phyloP scores from a whole-genome alignment of 169 alveolate genomes.

The Eimeria sp. region DNA sequence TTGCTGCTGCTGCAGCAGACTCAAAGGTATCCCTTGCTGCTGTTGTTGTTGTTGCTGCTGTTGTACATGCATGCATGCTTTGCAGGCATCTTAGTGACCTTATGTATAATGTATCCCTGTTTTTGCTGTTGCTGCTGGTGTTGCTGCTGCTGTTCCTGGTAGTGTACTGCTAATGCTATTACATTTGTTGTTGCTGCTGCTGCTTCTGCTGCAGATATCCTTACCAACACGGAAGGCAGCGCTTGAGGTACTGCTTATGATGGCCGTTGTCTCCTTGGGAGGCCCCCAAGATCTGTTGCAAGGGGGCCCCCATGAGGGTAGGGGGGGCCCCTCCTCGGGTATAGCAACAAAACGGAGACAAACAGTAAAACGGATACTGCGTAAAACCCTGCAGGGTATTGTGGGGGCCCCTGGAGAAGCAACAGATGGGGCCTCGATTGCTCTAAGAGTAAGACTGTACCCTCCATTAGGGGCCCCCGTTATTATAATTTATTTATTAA shows the following conservation, averaged over 20 bases:
- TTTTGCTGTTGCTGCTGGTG: not conserved
- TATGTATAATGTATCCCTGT: not conserved
- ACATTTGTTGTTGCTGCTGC: too few relatives aligned
- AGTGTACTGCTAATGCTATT: too few relatives aligned
- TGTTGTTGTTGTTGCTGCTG: not conserved
- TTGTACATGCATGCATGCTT: too few relatives aligned
- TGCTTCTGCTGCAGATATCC: conserved; percentile 6
- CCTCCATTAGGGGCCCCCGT: too few relatives aligned
- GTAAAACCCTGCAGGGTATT: not conserved
- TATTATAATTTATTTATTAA: not conserved
- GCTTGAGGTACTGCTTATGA: not conserved
- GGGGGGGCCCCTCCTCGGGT: too few relatives aligned
- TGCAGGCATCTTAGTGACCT: not conserved
- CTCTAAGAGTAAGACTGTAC: not conserved
- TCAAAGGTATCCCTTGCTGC: conserved; percentile 24
- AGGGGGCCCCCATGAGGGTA: too few relatives aligned
- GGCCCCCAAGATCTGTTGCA: too few relatives aligned
- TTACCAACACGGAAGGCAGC: not conserved
- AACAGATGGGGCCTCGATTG: not conserved
- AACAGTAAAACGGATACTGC: not conserved
- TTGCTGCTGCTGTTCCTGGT: not conserved
- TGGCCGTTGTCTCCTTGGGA: conserved; percentile 1
- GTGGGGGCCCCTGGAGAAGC: not conserved
- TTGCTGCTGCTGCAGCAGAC: conserved; percentile 36
- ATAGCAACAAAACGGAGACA: not conserved